Base-by-base conservation (phyloP, 441 rosid genomes). In the Bocquillonia castaneifolia region DNA sequence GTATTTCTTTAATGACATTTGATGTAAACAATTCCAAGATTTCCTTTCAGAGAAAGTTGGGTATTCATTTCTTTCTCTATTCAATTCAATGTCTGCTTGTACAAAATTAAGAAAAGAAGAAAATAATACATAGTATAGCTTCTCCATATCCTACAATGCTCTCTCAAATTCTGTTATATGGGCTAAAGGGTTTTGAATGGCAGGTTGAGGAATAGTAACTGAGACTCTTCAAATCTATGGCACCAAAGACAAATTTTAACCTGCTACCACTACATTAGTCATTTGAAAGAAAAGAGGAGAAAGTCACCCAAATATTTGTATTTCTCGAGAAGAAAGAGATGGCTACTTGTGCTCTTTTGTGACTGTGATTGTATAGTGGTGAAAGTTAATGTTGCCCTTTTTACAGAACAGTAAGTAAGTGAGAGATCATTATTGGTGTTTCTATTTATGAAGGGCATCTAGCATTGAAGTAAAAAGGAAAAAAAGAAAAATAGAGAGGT, bases 71-170 rank as follows among this genome's bases (percentile, higher is more conserved):
- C 29, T 22, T 51, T 26, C 18, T 63, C 59, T 61, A 59, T 64
- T 64, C 66, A 42, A 66, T 69, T 78, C 45, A 75, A 61, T 82
- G 64, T 31, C 26, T 59, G 59, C 31, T 76, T 56, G 53, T 47
- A 52, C 47, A 60, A 67, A 70, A 71, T 65, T 20, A 50, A 20
- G 17, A 15, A 34, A 18, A 9, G 40, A 40, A 45, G 13, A 5
- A 18, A 47, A n/a, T 45, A 63, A 29, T 17, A 28, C 14, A 58
- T 22, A 18, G 10, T 26, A 6, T 17, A 45, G 18, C 1, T 18
- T 8, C 14, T 29, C 44, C 5, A 6, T 20, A 15, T 10, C 18
- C 9, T 20, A n/a, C 10, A 47, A n/a, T 20, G 52, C 25, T 3
- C 50, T 47, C 7, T 9, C 28, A 15, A 15, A 48, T 8, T 57